Percentiles rank a stretch among this genome's conserved stretches.
phyloP scores from a whole-genome alignment of 805 yeast genomes.

The Yarrowia hollandica region DNA sequence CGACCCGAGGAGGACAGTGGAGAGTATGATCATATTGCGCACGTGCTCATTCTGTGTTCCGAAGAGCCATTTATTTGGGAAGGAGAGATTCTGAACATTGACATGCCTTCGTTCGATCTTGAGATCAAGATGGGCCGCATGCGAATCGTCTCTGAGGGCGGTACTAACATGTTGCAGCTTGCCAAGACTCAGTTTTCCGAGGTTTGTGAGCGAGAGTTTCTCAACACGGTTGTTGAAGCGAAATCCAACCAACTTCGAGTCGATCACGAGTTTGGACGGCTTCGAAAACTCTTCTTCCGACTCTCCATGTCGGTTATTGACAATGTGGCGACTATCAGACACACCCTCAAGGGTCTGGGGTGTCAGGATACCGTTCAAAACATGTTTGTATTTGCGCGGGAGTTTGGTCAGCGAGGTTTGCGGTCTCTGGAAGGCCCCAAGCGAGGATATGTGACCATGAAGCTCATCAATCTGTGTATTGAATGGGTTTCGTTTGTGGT shows the following conservation, averaged over 20 bases:
- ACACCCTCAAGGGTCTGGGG: slow-evolving; percentile 56
- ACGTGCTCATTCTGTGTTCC: slow-evolving; percentile 72
- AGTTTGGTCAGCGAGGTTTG: slow-evolving; percentile 72
- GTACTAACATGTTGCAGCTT: slow-evolving; percentile 55
- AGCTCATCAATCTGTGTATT: slow-evolving; percentile 70
- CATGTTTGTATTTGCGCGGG: slow-evolving; percentile 74
- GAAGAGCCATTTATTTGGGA: slow-evolving; percentile 89
- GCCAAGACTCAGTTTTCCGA: slow-evolving; percentile 60
- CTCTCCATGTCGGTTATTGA: slow-evolving; percentile 66
- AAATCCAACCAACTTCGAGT: slow-evolving; percentile 72
- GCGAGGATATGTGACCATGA: slow-evolving; percentile 67
- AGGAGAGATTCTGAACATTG: slow-evolving; percentile 65
- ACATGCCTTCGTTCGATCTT: slow-evolving; percentile 41
- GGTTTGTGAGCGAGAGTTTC: slow-evolving; percentile 51
- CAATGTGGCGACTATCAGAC: slow-evolving; percentile 53
- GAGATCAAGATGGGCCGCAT: slow-evolving; percentile 69
- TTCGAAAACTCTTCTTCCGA: slow-evolving; percentile 65
- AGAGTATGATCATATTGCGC: slow-evolving; percentile 49
- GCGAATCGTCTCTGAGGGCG: slow-evolving; percentile 68
- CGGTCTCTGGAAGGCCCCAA: slow-evolving; percentile 62
- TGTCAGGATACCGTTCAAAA: slow-evolving; percentile 77
- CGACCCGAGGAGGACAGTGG: slow-evolving; percentile 31
- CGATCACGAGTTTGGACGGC: slow-evolving; percentile 66
- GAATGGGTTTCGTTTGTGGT: slow-evolving; percentile 93
- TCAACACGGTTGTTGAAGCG: slow-evolving; percentile 53